phyloP scores from a whole-genome alignment of 1,284 basidiomycete genomes.

The Ustilago xerochloae region DNA sequence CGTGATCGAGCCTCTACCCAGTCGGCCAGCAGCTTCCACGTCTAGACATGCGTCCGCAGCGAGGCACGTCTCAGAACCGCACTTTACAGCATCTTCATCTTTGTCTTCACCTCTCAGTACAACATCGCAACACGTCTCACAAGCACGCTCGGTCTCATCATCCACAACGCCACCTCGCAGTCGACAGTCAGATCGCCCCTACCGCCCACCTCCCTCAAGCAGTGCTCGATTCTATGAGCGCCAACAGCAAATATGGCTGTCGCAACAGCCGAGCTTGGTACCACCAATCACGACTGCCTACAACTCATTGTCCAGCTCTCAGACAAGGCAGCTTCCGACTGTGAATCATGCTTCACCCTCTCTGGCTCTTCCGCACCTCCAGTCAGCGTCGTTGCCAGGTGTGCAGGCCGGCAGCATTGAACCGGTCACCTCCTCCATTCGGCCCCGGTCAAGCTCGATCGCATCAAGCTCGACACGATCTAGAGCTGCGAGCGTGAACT shows the following conservation, averaged over 20 bases:
- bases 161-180: slow-evolving; percentile 19
- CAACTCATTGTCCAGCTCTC: background rate
- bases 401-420: background rate
- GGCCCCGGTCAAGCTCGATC: background rate
- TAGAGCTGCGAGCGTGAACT: slow-evolving; percentile 22
- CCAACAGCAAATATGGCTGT: slow-evolving; percentile 33
- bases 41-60: background rate
- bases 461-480: slow-evolving; percentile 2
- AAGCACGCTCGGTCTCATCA: slow-evolving; percentile 12
- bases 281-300: background rate
- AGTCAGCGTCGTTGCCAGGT: background rate
- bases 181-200: slow-evolving; percentile 24
- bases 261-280: slow-evolving; percentile 6
- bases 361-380: background rate
- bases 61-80: slow-evolving; percentile 12
- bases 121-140: slow-evolving; percentile 1
- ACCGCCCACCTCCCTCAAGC: slow-evolving; percentile 45
- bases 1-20: slow-evolving; percentile 26
- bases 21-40: slow-evolving; percentile 5
- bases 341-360: background rate
- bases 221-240: slow-evolving; percentile 42
- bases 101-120: background rate
- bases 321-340: background rate
- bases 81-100: background rate
- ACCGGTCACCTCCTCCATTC: background rate